Conservation (phyloP, 2,329 filamentous ascomycete species). For the Tolypocladium pustulatum region DNA sequence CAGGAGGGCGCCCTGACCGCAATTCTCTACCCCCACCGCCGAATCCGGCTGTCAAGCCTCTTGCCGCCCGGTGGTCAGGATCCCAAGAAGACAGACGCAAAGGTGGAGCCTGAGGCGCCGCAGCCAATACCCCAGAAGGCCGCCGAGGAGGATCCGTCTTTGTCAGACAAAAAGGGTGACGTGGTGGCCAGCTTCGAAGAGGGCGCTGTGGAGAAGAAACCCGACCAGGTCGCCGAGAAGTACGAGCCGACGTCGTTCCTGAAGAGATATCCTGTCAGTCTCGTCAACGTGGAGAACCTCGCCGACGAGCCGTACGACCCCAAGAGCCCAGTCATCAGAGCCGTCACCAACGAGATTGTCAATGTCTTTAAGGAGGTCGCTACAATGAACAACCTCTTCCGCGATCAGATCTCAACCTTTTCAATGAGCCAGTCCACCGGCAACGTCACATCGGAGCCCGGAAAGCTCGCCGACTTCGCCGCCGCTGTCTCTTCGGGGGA, state of each 20-base stretch:
- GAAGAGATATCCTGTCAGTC: slow-evolving; percentile 80
- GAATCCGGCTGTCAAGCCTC: slow-evolving; percentile 81
- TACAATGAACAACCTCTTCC: slow-evolving; percentile 84
- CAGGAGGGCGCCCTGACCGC: slow-evolving; percentile 81
- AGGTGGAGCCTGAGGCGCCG: slow-evolving; percentile 37
- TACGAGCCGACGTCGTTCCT: slow-evolving; percentile 89
- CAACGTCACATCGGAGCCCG: slow-evolving; percentile 89
- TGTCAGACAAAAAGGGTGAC: slow-evolving; percentile 70
- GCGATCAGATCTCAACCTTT: slow-evolving; percentile 95
- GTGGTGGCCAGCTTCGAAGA: slow-evolving; percentile 97
- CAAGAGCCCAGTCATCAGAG: slow-evolving; percentile 79
- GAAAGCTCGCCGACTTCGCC: slow-evolving; percentile 92
- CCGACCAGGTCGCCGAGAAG: slow-evolving; percentile 37
- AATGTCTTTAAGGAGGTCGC: slow-evolving; percentile 98
- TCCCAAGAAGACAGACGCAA: slow-evolving; percentile 39
- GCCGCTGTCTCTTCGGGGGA: slow-evolving; percentile 94
- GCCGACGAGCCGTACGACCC: slow-evolving; percentile 81
- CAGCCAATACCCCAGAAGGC: slow-evolving; percentile 49
- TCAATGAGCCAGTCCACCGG: slow-evolving; percentile 90
- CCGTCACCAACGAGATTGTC: slow-evolving; percentile 93
- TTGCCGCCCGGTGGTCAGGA: slow-evolving; percentile 55
- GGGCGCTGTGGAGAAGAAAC: slow-evolving; percentile 50
- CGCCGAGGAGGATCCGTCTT: slow-evolving; percentile 35
- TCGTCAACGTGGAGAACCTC: slow-evolving; percentile 93
- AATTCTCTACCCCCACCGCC: slow-evolving; percentile 88